phyloP scores from a whole-genome alignment of 306 rosid species.

The Inga laurina region DNA sequence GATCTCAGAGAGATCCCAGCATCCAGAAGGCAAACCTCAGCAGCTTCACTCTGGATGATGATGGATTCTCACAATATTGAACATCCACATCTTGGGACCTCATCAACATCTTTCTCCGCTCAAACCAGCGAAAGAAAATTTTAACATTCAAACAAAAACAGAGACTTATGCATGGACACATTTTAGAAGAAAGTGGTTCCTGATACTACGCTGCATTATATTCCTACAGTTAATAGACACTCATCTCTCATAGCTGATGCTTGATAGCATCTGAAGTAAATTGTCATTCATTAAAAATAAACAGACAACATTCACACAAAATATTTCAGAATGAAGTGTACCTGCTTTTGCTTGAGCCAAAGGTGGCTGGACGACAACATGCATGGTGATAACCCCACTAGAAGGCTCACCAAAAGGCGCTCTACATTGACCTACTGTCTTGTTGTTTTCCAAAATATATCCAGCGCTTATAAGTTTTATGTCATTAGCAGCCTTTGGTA shows the following conservation, averaged over 20 bases:
- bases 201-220: not conserved
- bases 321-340: constrained; percentile 40
- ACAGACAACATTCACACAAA: constrained; percentile 19
- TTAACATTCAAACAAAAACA: not conserved
- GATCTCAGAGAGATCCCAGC: constrained; percentile 40
- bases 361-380: constrained; percentile 89
- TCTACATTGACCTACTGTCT: constrained; percentile 88
- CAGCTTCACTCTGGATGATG: constrained; percentile 31
- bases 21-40: constrained; percentile 42
- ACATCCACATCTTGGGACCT: constrained; percentile 76
- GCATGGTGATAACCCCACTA: constrained; percentile 81
- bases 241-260: not conserved
- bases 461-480: constrained; percentile 81
- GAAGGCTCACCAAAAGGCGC: constrained; percentile 80
- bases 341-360: constrained; percentile 81
- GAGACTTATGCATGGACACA: not conserved
- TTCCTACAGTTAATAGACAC: not conserved
- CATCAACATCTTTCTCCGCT: constrained; percentile 80
- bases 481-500: constrained; percentile 82
- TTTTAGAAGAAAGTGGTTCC: not conserved
- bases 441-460: constrained; percentile 85
- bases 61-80: constrained; percentile 64
- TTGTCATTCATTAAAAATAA: not conserved
- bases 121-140: constrained; percentile 16
- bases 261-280: constrained; percentile 16